Conservation (phyloP, 1,139 yeast species). For the Hansenula sp. region DNA sequence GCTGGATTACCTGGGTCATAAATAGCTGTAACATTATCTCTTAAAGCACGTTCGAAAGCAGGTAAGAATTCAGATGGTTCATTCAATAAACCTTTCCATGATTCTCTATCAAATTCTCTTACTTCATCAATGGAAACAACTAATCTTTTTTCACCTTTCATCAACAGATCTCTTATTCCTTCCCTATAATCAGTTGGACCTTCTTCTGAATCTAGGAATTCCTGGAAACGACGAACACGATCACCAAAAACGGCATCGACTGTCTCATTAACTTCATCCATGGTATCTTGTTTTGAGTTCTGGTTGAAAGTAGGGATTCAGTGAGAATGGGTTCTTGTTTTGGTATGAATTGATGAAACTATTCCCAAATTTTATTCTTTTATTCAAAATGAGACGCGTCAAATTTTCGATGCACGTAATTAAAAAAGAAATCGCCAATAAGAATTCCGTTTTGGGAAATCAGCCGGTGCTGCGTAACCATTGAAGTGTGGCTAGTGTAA, state of each 20-base stretch:
- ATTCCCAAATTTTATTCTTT: too few relatives aligned
- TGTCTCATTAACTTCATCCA: slow-evolving; percentile 24
- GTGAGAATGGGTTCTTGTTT: too few relatives aligned
- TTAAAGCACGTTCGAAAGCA: slow-evolving; percentile 82
- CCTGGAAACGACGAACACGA: slow-evolving; percentile 84
- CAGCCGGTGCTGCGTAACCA: too few relatives aligned
- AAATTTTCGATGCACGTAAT: slow-evolving; percentile 5
- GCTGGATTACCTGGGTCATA: slow-evolving; percentile 53
- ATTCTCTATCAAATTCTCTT: slow-evolving; percentile 73
- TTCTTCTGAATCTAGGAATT: slow-evolving; percentile 64
- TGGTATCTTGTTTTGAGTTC: background rate
- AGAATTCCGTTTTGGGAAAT: slow-evolving; percentile 9
- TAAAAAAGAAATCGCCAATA: background rate
- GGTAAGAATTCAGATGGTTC: slow-evolving; percentile 85
- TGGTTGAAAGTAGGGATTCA: too few relatives aligned
- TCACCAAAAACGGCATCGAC: slow-evolving; percentile 57
- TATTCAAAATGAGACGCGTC: background rate
- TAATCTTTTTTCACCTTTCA: slow-evolving; percentile 61
- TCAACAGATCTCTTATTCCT: slow-evolving; percentile 67
- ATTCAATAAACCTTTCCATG: slow-evolving; percentile 74
- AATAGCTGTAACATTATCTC: slow-evolving; percentile 72
- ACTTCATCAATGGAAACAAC: slow-evolving; percentile 80
- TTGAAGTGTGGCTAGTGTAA: background rate
- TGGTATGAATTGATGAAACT: background rate
- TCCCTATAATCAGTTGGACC: slow-evolving; percentile 57